A percentile compares a stretch with the other conserved stretches of the same genome.
These are phyloP conservation scores for Phallus indusiatus DNA, from an alignment of 768 basidiomycete genomes.

Conservation along the genomic window DNA sequence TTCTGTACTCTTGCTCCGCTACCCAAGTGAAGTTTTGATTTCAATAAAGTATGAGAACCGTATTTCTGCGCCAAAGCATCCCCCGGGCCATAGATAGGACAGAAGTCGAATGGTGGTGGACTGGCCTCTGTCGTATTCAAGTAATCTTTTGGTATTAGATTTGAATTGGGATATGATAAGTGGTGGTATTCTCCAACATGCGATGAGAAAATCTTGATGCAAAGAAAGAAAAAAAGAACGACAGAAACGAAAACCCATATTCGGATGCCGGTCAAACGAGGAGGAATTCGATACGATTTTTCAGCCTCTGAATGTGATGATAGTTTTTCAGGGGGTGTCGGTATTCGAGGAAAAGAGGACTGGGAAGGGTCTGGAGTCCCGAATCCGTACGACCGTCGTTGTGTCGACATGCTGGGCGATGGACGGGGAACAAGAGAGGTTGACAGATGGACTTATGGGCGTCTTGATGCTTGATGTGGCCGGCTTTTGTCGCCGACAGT, in stretches of 20 bases:
- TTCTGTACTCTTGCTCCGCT: slow-evolving; percentile 76
- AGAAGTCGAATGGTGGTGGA: slow-evolving; percentile 68
- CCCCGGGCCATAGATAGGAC: slow-evolving; percentile 76
- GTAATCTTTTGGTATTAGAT: slow-evolving; percentile 61
- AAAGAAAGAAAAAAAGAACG: slow-evolving; percentile 32
- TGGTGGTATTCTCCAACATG: neutral
- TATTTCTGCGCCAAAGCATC: slow-evolving; percentile 76
- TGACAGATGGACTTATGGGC: neutral
- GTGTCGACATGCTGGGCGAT: slow-evolving; percentile 4
- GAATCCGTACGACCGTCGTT: slow-evolving; percentile 6
- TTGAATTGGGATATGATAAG: slow-evolving; percentile 7
- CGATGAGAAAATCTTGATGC: slow-evolving; percentile 2
- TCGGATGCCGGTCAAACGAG: slow-evolving; percentile 49
- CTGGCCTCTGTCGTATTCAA: slow-evolving; percentile 49
- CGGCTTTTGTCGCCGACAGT: too few species aligned
- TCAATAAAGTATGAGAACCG: slow-evolving; percentile 62
- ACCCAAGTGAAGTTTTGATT: slow-evolving; percentile 67
- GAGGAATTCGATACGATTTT: slow-evolving; percentile 15
- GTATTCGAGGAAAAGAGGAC: neutral
- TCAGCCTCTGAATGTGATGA: neutral
- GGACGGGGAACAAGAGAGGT: neutral
- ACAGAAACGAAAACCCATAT: slow-evolving; percentile 54
- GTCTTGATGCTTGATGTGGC: neutral
- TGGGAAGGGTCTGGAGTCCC: slow-evolving; percentile 8
- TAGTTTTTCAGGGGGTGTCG: neutral